These are phyloP conservation scores for Calycina herbarum DNA, from an alignment of 2,329 filamentous ascomycete species.

Conservation along the genomic window DNA sequence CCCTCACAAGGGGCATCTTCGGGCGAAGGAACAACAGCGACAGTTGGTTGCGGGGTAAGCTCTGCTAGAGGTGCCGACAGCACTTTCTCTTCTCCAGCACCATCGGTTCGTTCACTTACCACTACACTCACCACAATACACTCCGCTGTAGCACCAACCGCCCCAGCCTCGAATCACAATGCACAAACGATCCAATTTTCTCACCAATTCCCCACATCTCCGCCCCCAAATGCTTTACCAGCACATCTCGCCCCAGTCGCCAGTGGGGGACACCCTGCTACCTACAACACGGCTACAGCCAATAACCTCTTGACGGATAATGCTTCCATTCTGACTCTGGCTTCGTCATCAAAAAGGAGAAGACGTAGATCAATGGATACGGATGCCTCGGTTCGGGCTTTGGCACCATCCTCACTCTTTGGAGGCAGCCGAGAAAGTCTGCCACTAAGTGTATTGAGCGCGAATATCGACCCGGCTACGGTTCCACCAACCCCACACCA, in stretches of 20 bases:
- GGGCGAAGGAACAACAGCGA: slow-evolving; percentile 71
- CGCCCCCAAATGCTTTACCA: slow-evolving; percentile 72
- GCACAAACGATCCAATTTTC: slow-evolving; percentile 55
- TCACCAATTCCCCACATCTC: slow-evolving; percentile 63
- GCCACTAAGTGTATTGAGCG: slow-evolving; percentile 74
- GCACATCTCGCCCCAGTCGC: slow-evolving; percentile 60
- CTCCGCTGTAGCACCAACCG: slow-evolving; percentile 56
- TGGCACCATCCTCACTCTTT: slow-evolving; percentile 81
- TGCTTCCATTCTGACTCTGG: slow-evolving; percentile 80
- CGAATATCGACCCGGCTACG: slow-evolving; percentile 59
- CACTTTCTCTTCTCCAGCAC: slow-evolving; percentile 81
- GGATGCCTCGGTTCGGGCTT: slow-evolving; percentile 78
- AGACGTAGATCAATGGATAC: slow-evolving; percentile 81
- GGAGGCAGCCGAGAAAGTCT: slow-evolving; percentile 79
- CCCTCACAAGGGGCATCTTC: slow-evolving; percentile 71
- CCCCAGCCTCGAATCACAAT: slow-evolving; percentile 38
- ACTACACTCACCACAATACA: slow-evolving; percentile 86
- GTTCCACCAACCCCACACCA: slow-evolving; percentile 55
- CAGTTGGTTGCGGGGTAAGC: slow-evolving; percentile 63
- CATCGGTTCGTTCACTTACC: slow-evolving; percentile 76
- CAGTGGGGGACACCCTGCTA: slow-evolving; percentile 59
- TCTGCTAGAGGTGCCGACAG: slow-evolving; percentile 69
- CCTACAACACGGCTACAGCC: slow-evolving; percentile 75
- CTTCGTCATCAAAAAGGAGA: slow-evolving; percentile 76
- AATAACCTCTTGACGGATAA: slow-evolving; percentile 83